A percentile compares a stretch with the other conserved stretches of the same genome.
Conservation (phyloP, 371 early-diverging fungal genomes). For the Conidiobolus incongruus region DNA sequence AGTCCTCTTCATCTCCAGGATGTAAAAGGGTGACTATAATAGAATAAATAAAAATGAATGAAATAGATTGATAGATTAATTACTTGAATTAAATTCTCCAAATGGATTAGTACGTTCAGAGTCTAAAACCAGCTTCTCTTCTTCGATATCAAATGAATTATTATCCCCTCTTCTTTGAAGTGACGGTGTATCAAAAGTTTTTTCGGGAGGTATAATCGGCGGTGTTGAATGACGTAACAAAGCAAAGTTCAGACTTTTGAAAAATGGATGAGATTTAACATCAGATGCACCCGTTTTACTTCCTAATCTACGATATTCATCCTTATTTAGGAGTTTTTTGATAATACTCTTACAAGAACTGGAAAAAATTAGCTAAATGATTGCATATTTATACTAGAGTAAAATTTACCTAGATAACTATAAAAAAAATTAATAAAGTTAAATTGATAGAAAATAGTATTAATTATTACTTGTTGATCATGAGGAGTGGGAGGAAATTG, state of each 20-base stretch:
- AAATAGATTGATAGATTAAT: constrained; percentile 6
- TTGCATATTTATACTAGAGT: background rate
- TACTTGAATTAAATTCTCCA: constrained; percentile 41
- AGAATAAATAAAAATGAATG: background rate
- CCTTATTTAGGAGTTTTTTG: constrained; percentile 63
- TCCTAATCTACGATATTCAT: constrained; percentile 68
- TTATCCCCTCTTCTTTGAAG: constrained; percentile 38
- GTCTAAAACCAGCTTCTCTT: constrained; percentile 10
- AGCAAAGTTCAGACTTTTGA: constrained; percentile 84
- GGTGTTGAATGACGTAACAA: constrained; percentile 61
- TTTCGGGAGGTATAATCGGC: constrained; percentile 70
- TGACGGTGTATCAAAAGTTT: constrained; percentile 38
- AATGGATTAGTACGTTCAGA: constrained; percentile 29
- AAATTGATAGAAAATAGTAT: background rate
- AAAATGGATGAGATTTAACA: constrained; percentile 81
- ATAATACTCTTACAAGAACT: constrained; percentile 46
- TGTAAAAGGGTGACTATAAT: constrained; percentile 33
- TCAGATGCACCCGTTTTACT: constrained; percentile 80
- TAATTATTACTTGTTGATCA: constrained; percentile 15
- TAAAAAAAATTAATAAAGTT: background rate
- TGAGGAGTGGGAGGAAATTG: constrained; percentile 38
- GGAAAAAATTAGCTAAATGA: background rate
- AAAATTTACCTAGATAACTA: constrained; percentile 1
- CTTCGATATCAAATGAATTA: constrained; percentile 32
- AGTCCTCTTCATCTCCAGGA: constrained; percentile 23